phyloP scores from a whole-genome alignment of 2,329 filamentous ascomycete species.

The Aspergillus tubingensis region DNA sequence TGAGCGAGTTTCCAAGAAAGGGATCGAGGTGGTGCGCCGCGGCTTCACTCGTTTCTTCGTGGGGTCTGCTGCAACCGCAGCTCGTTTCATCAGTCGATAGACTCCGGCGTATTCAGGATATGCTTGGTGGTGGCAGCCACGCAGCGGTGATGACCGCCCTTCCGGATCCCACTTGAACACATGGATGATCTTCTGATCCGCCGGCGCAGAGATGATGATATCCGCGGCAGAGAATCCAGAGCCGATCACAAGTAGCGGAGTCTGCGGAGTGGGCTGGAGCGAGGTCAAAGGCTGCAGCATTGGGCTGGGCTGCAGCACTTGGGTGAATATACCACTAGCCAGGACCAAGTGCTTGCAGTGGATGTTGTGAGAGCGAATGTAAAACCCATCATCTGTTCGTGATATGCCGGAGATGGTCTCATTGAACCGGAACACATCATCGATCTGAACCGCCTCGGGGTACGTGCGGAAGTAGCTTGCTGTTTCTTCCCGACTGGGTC shows the following conservation, averaged over 20 bases:
- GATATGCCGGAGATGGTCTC: conserved; percentile 48
- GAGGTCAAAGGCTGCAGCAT: conserved; percentile 50
- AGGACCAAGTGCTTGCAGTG: conserved; percentile 59
- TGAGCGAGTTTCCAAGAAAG: conserved; percentile 51
- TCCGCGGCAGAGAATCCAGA: conserved; percentile 66
- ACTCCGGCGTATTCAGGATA: conserved; percentile 65
- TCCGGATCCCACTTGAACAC: conserved; percentile 63
- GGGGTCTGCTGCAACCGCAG: conserved; percentile 33
- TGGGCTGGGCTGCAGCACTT: conserved; percentile 54
- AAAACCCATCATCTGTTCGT: conserved; percentile 50
- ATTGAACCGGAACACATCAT: conserved; percentile 48
- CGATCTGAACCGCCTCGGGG: conserved; percentile 55
- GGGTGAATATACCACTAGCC: conserved; percentile 61
- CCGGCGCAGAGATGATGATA: conserved; percentile 57
- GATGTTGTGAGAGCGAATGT: conserved; percentile 54
- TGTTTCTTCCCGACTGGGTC: conserved; percentile 57
- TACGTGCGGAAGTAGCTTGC: conserved; percentile 59
- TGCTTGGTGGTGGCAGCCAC: conserved; percentile 60
- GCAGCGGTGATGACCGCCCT: conserved; percentile 57
- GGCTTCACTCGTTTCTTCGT: conserved; percentile 25
- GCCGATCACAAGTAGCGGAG: conserved; percentile 58
- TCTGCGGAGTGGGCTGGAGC: conserved; percentile 27
- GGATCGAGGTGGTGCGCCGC: conserved; percentile 43
- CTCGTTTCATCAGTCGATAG: conserved; percentile 62
- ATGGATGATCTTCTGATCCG: conserved; percentile 58